Conservation (phyloP, 805 yeast species). For the Teunomyces tritomae region DNA sequence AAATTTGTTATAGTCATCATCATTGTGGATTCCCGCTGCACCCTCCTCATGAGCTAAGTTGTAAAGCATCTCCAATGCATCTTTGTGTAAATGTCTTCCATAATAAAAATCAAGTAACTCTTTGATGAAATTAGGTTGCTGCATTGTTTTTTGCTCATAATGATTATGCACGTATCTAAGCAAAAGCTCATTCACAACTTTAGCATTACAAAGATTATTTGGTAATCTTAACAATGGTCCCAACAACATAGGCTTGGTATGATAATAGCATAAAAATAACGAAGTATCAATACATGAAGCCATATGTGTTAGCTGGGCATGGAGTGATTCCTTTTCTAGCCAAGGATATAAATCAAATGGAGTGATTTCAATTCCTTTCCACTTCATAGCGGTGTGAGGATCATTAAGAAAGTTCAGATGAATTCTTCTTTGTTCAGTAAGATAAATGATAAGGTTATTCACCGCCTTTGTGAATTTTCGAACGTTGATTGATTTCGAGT, state of each 20-base stretch:
- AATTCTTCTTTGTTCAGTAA: constrained; percentile 54
- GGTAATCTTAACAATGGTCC: constrained; percentile 79
- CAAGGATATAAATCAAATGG: constrained; percentile 42
- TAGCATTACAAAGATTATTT: constrained; percentile 68
- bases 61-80: constrained; percentile 64
- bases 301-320: constrained; percentile 22
- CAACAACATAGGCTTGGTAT: constrained; percentile 67
- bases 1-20: constrained; percentile 17
- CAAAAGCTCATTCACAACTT: constrained; percentile 56
- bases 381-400: constrained; percentile 25
- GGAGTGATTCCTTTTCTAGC: constrained; percentile 17
- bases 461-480: constrained; percentile 34
- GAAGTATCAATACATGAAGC: constrained; percentile 69
- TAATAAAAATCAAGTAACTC: constrained; percentile 79
- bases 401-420: constrained; percentile 38
- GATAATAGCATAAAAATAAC: constrained; percentile 68
- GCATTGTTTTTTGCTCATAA: constrained; percentile 11
- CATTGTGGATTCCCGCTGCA: constrained; percentile 11
- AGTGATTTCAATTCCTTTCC: constrained; percentile 47
- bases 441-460: constrained; percentile 42
- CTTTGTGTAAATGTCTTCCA: constrained; percentile 57
- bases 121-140: constrained; percentile 43
- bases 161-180: constrained; percentile 30
- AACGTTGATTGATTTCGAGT: constrained; percentile 20
- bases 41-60: constrained; percentile 15